Percentiles rank a stretch among this genome's conserved stretches.
Evolutionary conservation across 371 early-diverging fungal species (phyloP).

Genomic region (Parasitella parasitica): DNA sequence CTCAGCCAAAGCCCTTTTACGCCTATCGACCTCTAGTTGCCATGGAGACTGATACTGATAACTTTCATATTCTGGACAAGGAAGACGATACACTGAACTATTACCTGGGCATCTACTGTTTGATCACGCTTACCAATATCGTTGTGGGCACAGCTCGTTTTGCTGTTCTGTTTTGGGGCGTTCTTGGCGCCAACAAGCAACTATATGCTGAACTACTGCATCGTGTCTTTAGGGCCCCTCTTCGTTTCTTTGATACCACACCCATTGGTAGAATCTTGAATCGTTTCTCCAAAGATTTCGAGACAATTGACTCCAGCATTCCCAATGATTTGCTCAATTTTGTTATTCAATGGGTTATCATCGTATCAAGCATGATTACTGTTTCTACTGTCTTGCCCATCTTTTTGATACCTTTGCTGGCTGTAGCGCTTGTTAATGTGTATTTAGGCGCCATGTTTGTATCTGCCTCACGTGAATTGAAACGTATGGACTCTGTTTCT

Average conservation of each 20-base stretch:
- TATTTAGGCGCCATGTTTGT: conserved; percentile 57
- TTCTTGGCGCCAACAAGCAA: conserved; percentile 27
- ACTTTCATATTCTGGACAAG: background rate
- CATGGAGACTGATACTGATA: background rate
- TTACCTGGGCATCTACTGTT: conserved; percentile 43
- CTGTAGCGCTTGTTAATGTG: conserved; percentile 43
- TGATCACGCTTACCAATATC: conserved; percentile 42
- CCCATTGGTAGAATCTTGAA: conserved; percentile 74
- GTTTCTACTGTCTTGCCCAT: conserved; percentile 56
- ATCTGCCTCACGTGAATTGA: conserved; percentile 65
- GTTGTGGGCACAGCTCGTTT: conserved; percentile 33
- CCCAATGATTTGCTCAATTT: conserved; percentile 47
- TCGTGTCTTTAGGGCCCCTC: conserved; percentile 33
- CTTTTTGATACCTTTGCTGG: conserved; percentile 35
- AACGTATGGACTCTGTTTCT: conserved; percentile 70
- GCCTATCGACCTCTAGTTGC: conserved; percentile 4
- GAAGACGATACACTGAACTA: conserved; percentile 21
- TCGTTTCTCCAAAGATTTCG: conserved; percentile 60
- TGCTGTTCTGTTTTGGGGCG: conserved; percentile 46
- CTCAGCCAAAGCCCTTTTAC: conserved; percentile 16
- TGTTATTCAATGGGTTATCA: conserved; percentile 54
- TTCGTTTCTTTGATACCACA: conserved; percentile 42
- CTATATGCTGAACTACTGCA: conserved; percentile 22
- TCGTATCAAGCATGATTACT: conserved; percentile 58
- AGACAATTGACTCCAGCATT: conserved; percentile 42